phyloP scores from a whole-genome alignment of 768 basidiomycete genomes.

The Agrocybe praecox region DNA sequence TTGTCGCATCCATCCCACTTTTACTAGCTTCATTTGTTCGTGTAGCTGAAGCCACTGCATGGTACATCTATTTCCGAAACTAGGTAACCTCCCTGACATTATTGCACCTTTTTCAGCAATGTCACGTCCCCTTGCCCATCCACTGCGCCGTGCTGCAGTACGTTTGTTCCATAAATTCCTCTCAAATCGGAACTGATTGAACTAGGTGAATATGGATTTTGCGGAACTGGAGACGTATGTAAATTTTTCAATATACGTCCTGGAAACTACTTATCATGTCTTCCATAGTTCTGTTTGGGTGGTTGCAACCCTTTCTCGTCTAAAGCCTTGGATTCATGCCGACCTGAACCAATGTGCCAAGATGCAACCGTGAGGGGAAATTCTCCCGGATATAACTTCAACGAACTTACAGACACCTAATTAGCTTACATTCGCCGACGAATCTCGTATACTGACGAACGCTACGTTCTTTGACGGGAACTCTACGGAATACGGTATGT shows the following conservation, averaged over 20 bases:
- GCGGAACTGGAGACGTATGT: slow-evolving; percentile 46
- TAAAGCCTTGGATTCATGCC: slow-evolving; percentile 62
- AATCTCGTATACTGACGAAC: slow-evolving; percentile 69
- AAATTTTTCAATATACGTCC: not conserved
- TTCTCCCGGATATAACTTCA: not conserved
- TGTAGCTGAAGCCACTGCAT: slow-evolving; percentile 21
- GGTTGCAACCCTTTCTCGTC: slow-evolving; percentile 87
- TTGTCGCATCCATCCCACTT: slow-evolving; percentile 17
- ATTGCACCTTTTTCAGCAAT: slow-evolving; percentile 35
- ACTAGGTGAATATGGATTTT: slow-evolving; percentile 57
- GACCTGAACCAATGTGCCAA: slow-evolving; percentile 72
- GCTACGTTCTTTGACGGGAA: slow-evolving; percentile 74
- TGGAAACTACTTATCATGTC: not conserved
- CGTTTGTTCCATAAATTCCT: slow-evolving; percentile 16
- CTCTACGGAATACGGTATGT: slow-evolving; percentile 62
- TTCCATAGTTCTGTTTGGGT: slow-evolving; percentile 73
- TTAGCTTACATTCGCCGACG: slow-evolving; percentile 65
- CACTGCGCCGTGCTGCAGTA: slow-evolving; percentile 55
- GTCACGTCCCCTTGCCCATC: slow-evolving; percentile 44
- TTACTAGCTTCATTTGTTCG: slow-evolving; percentile 24
- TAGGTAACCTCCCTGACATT: not conserved
- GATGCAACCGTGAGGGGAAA: slow-evolving; percentile 49
- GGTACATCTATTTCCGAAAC: slow-evolving; percentile 11
- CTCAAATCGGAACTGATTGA: not conserved
- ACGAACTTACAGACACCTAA: not conserved